Evolutionary conservation across 2,329 filamentous ascomycete genomes (phyloP).

Genomic region (Aspergillus quadrilineatus): DNA sequence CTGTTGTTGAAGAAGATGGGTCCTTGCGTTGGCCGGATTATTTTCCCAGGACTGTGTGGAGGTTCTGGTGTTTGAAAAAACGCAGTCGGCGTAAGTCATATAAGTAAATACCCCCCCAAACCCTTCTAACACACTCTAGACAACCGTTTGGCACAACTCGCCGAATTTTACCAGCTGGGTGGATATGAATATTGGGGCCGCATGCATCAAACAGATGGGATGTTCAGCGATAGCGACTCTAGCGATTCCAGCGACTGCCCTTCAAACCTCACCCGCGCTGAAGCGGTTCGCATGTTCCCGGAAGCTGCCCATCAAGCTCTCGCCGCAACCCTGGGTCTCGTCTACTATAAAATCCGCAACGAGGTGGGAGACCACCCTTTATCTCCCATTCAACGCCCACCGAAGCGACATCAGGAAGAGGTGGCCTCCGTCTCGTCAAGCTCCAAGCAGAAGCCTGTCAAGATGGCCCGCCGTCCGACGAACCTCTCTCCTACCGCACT

Average conservation of each 20-base stretch:
- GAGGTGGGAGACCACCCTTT: slow-evolving; percentile 38
- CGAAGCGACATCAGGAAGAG: slow-evolving; percentile 40
- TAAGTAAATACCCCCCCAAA: slow-evolving; percentile 1
- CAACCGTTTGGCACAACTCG: slow-evolving; percentile 39
- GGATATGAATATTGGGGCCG: slow-evolving; percentile 41
- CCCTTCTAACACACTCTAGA: slow-evolving; percentile 29
- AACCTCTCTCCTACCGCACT: slow-evolving; percentile 32
- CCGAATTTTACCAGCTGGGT: slow-evolving; percentile 42
- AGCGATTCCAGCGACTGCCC: slow-evolving; percentile 41
- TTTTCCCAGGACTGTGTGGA: slow-evolving; percentile 42
- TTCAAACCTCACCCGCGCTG: slow-evolving; percentile 34
- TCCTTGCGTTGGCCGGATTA: slow-evolving; percentile 37
- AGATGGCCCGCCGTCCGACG: slow-evolving; percentile 34
- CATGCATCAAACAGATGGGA: slow-evolving; percentile 31
- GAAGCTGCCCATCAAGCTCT: slow-evolving; percentile 43
- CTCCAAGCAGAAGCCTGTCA: slow-evolving; percentile 36
- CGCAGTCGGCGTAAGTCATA: slow-evolving; percentile 38
- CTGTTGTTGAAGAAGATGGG: slow-evolving; percentile 36
- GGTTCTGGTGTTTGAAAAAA: slow-evolving; percentile 45
- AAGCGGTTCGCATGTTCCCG: slow-evolving; percentile 37
- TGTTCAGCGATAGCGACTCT: slow-evolving; percentile 38
- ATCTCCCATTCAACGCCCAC: slow-evolving; percentile 29
- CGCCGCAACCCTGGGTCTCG: slow-evolving; percentile 40
- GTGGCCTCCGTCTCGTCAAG: slow-evolving; percentile 30
- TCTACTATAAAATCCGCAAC: slow-evolving; percentile 44